Evolutionary conservation across 1,284 basidiomycete species (phyloP).

Genomic region (Jaminaea rosea): DNA sequence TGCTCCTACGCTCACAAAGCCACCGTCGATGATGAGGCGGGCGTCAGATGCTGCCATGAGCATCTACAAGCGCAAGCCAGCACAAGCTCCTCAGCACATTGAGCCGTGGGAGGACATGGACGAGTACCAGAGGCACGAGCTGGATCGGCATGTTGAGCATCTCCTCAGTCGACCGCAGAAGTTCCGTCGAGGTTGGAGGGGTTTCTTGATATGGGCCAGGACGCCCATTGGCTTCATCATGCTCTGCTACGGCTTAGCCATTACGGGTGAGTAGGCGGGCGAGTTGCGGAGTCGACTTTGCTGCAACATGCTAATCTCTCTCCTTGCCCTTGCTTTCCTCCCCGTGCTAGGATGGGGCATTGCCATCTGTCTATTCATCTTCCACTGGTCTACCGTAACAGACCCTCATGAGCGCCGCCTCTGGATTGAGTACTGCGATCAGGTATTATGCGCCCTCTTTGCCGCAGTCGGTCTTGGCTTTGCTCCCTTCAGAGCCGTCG

Average conservation of each 20-base stretch:
- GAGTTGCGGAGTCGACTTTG: background rate
- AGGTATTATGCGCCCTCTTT: conserved; percentile 43
- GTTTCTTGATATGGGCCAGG: conserved; percentile 35
- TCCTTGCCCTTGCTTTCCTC: background rate
- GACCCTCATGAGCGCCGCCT: conserved; percentile 19
- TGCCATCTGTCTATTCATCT: conserved; percentile 38
- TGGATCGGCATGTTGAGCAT: conserved; percentile 71
- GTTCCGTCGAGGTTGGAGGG: conserved; percentile 25
- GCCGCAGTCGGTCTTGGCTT: conserved; percentile 40
- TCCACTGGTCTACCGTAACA: conserved; percentile 30
- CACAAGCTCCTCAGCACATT: conserved; percentile 32
- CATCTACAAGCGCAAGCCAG: conserved; percentile 6
- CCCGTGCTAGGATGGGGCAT: conserved; percentile 43
- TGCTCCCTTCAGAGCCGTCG: conserved; percentile 41
- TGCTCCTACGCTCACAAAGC: background rate
- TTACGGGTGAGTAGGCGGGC: too few species aligned
- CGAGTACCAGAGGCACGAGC: conserved; percentile 40
- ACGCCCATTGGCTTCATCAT: conserved; percentile 44
- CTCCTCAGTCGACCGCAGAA: conserved; percentile 62
- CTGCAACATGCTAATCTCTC: background rate
- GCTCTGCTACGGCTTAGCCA: conserved; percentile 32
- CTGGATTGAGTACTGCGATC: conserved; percentile 45
- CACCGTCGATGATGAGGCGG: background rate
- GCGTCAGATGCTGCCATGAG: background rate
- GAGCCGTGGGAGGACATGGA: conserved; percentile 37